A percentile compares a stretch with the other conserved stretches of the same genome.
These are phyloP conservation scores for Mycena pura DNA, from an alignment of 768 basidiomycete genomes.

Conservation along the genomic window DNA sequence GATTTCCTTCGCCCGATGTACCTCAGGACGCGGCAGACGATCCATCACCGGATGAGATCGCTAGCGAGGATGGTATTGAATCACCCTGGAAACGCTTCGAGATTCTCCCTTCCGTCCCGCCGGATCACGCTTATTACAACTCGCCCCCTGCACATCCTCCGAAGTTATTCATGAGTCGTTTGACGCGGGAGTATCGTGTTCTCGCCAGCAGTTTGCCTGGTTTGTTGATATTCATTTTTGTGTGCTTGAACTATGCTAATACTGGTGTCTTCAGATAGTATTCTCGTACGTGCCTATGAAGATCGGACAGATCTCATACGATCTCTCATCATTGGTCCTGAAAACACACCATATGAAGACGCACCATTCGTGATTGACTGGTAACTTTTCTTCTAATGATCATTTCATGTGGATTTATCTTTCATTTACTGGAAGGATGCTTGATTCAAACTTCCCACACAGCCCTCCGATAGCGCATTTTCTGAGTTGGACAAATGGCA, in stretches of 20 bases:
- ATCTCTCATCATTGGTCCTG: conserved; percentile 89
- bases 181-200: conserved; percentile 84
- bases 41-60: conserved; percentile 27
- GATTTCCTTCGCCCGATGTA: conserved; percentile 30
- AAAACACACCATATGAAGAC: conserved; percentile 94
- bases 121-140: conserved; percentile 82
- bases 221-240: conserved; percentile 40
- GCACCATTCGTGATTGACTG: conserved; percentile 96
- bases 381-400: too few species aligned
- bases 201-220: conserved; percentile 84
- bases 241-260: background rate
- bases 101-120: conserved; percentile 74
- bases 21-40: conserved; percentile 34
- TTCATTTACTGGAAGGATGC: too few species aligned
- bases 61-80: conserved; percentile 44
- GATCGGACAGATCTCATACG: conserved; percentile 87
- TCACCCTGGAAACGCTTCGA: conserved; percentile 82
- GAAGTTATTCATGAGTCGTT: conserved; percentile 75
- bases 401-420: too few species aligned
- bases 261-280: conserved; percentile 68
- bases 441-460: conserved; percentile 84
- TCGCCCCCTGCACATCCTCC: conserved; percentile 68
- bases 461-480: conserved; percentile 89
- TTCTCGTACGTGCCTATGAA: conserved; percentile 90
- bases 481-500: conserved; percentile 93